Percentiles rank a stretch among this genome's conserved stretches.
phyloP scores from a whole-genome alignment of 2,329 filamentous ascomycete genomes.

The Lojkania enalia region DNA sequence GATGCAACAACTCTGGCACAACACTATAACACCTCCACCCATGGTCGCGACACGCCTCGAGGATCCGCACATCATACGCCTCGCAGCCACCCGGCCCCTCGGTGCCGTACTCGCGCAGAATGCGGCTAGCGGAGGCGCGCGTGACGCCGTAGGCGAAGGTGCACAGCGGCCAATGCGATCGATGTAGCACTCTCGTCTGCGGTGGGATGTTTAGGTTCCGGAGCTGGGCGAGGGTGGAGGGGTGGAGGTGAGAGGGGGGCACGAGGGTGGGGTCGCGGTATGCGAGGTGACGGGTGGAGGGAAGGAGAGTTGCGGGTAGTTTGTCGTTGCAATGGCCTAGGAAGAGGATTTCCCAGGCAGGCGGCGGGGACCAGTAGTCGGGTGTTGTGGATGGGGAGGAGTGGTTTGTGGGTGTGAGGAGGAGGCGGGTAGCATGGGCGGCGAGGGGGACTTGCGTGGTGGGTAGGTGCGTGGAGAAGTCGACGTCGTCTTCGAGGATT shows the following conservation, averaged over 20 bases:
- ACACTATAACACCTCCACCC: slow-evolving; percentile 42
- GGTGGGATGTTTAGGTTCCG: slow-evolving; percentile 27
- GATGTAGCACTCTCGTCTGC: slow-evolving; percentile 38
- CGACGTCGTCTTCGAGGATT: slow-evolving; percentile 47
- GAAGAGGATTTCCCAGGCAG: slow-evolving; percentile 45
- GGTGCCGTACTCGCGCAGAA: slow-evolving; percentile 27
- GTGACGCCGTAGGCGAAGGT: slow-evolving; percentile 48
- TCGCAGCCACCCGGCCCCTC: slow-evolving; percentile 24
- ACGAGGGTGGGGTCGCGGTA: slow-evolving; percentile 39
- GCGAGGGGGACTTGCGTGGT: slow-evolving; percentile 37
- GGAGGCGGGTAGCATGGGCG: slow-evolving; percentile 31
- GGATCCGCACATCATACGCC: slow-evolving; percentile 45
- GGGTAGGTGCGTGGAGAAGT: slow-evolving; percentile 46
- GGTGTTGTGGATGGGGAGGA: slow-evolving; percentile 6
- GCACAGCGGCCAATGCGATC: slow-evolving; percentile 42
- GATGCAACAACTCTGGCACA: slow-evolving; percentile 48
- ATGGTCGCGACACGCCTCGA: slow-evolving; percentile 44
- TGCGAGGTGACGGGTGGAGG: slow-evolving; percentile 21
- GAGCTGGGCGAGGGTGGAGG: slow-evolving; percentile 33
- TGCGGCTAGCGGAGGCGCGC: slow-evolving; percentile 31
- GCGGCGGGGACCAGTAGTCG: slow-evolving; percentile 36
- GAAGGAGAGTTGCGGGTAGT: slow-evolving; percentile 21
- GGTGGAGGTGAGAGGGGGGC: slow-evolving; percentile 23
- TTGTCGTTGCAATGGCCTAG: slow-evolving; percentile 48
- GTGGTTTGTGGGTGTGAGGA: slow-evolving; percentile 24